phyloP scores from a whole-genome alignment of 2,329 filamentous ascomycete genomes.

The Cladosporium cucumerinum region DNA sequence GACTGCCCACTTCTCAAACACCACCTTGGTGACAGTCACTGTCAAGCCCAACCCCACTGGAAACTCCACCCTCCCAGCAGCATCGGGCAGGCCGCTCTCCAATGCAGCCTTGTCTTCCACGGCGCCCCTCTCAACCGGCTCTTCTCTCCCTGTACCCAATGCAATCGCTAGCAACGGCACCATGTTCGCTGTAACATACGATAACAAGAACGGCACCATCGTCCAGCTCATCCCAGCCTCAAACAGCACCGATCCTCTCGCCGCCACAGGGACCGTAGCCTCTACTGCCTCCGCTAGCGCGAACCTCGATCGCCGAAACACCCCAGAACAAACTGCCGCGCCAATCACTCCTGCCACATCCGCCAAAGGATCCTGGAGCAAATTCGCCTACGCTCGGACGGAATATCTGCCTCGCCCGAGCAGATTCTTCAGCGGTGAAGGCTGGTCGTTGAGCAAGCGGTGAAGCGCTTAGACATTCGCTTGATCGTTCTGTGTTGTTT shows the following conservation, averaged over 20 bases:
- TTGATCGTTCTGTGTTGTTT: too few relatives aligned
- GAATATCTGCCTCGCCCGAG: constrained; percentile 1
- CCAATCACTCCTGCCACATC: constrained; percentile 4
- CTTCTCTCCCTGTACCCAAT: neutral
- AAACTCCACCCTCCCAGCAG: constrained; percentile 3
- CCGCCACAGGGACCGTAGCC: constrained; percentile 1
- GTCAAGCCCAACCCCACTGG: neutral
- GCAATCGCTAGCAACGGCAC: constrained; percentile 10
- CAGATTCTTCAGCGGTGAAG: constrained; percentile 7
- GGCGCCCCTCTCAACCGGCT: neutral
- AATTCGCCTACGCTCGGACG: constrained; percentile 5
- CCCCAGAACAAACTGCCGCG: neutral
- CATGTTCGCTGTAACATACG: constrained; percentile 14
- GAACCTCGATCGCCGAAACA: neutral
- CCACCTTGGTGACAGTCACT: neutral
- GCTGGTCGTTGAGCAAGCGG: constrained; percentile 3
- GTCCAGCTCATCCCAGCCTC: constrained; percentile 4
- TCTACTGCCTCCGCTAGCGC: constrained; percentile 4
- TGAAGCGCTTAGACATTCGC: neutral
- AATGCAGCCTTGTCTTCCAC: neutral
- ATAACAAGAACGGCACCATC: constrained; percentile 15
- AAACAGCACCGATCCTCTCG: constrained; percentile 5
- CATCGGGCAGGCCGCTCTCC: neutral
- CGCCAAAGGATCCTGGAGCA: constrained; percentile 1
- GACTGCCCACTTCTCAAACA: neutral